Evolutionary conservation across 495 filamentous ascomycete genomes (phyloP).

Genomic region (Trichocladium uniseriatum): DNA sequence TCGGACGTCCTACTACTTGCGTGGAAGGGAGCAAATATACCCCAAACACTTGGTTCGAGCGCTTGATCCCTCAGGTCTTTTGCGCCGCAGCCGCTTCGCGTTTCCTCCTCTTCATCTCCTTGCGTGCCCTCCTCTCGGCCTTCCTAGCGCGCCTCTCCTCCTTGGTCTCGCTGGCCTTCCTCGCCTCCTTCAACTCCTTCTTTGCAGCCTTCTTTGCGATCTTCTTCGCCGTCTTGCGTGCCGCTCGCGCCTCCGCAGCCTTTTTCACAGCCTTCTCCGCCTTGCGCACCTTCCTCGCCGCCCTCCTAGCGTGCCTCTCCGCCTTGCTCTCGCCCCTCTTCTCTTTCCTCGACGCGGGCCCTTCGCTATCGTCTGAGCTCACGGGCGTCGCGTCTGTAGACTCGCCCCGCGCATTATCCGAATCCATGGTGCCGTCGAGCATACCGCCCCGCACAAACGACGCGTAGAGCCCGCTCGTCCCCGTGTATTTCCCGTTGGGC

Average conservation of each 20-base stretch:
- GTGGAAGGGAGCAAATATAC: background rate
- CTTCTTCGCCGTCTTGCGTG: constrained; percentile 10
- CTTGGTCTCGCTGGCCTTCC: constrained; percentile 28
- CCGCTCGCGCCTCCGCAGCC: constrained; percentile 3
- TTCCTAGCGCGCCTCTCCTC: constrained; percentile 33
- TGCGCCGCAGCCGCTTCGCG: background rate
- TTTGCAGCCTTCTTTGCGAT: constrained; percentile 20
- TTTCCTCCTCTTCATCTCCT: constrained; percentile 33
- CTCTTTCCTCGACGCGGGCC: background rate
- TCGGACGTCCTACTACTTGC: background rate
- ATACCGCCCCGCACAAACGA: constrained; percentile 70
- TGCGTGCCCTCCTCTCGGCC: constrained; percentile 35
- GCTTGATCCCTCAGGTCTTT: constrained; percentile 5
- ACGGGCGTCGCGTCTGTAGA: constrained; percentile 11
- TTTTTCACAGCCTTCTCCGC: constrained; percentile 11
- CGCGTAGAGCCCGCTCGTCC: constrained; percentile 59
- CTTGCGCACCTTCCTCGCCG: constrained; percentile 25
- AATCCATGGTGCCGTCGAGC: constrained; percentile 51
- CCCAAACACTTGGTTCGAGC: background rate
- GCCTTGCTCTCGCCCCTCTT: constrained; percentile 30
- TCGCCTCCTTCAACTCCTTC: constrained; percentile 16
- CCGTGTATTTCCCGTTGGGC: constrained; percentile 37
- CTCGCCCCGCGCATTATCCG: constrained; percentile 7
- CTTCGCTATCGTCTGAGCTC: constrained; percentile 11
- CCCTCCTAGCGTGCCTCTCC: constrained; percentile 29